These are phyloP conservation scores for Trebouxia sp. DNA, from an alignment of 139 green algal genomes.

Conservation along the genomic window DNA sequence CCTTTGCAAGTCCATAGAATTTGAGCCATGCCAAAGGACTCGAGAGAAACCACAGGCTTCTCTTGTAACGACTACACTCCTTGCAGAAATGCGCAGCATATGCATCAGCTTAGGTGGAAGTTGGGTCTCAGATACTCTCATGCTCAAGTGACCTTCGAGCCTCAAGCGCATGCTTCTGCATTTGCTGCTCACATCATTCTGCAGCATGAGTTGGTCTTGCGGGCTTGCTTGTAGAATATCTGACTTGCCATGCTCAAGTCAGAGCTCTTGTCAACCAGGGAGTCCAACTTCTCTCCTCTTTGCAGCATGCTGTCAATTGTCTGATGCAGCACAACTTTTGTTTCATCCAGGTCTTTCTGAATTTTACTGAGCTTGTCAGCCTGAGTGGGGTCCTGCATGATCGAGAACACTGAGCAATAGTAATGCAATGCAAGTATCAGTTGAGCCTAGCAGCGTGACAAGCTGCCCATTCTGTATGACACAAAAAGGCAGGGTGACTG, in stretches of 20 bases:
- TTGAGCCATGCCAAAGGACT: too few species aligned
- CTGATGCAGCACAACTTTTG: constrained; percentile 91
- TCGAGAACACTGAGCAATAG: neutral
- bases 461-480: too few species aligned
- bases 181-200: constrained; percentile 68
- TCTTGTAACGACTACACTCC: too few species aligned
- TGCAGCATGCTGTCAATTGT: constrained; percentile 98
- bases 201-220: constrained; percentile 88
- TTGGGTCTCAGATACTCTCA: too few species aligned
- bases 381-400: constrained; percentile 79
- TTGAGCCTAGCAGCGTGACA: neutral
- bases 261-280: constrained; percentile 92
- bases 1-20: too few species aligned
- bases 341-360: constrained; percentile 96
- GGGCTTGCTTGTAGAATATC: constrained; percentile 93
- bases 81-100: too few species aligned
- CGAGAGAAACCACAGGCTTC: too few species aligned
- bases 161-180: too few species aligned
- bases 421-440: neutral
- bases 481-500: neutral
- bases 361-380: constrained; percentile 99
- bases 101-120: too few species aligned
- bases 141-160: too few species aligned
- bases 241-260: constrained; percentile 96
- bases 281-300: constrained; percentile 96